A percentile compares a stretch with the other conserved stretches of the same genome.
Conservation (phyloP, 768 basidiomycete species). For the Pulveroboletus sp. region DNA sequence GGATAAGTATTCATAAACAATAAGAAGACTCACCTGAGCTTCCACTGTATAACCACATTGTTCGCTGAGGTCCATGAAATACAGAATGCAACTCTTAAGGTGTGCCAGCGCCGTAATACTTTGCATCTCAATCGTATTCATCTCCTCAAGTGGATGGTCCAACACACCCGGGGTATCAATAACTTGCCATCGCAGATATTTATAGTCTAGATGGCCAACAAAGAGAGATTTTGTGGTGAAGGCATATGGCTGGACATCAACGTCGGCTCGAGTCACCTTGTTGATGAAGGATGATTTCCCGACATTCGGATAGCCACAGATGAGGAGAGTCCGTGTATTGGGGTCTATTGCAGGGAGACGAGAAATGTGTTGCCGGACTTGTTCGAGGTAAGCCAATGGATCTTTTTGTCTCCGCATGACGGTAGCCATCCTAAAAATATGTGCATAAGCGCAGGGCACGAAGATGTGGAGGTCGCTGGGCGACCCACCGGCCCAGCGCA, state of each 20-base stretch:
- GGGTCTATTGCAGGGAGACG: constrained; percentile 98
- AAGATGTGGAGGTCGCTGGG: background rate
- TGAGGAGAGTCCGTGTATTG: constrained; percentile 93
- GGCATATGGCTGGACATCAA: constrained; percentile 98
- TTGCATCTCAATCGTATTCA: constrained; percentile 99
- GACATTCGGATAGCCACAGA: constrained; percentile 99
- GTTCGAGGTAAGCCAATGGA: constrained; percentile 95
- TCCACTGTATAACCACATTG: constrained; percentile 98
- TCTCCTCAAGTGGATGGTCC: constrained; percentile 97
- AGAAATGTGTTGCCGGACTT: constrained; percentile 98
- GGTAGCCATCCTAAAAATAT: constrained; percentile 81
- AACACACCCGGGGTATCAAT: constrained; percentile 98
- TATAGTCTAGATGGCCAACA: constrained; percentile 98
- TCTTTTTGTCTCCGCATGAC: constrained; percentile 99
- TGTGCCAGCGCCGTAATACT: constrained; percentile 97
- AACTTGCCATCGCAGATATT: constrained; percentile 98
- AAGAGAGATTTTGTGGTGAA: constrained; percentile 99
- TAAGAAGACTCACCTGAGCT: constrained; percentile 65
- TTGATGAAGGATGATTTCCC: constrained; percentile 99
- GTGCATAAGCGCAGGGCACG: background rate
- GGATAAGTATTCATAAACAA: background rate
- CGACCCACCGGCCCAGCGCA: constrained; percentile 86
- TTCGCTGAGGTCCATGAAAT: constrained; percentile 98
- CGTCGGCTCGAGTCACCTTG: constrained; percentile 98
- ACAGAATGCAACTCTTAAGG: constrained; percentile 87